phyloP scores from a whole-genome alignment of 768 basidiomycete genomes.

The Clitopilus hobsonii region DNA sequence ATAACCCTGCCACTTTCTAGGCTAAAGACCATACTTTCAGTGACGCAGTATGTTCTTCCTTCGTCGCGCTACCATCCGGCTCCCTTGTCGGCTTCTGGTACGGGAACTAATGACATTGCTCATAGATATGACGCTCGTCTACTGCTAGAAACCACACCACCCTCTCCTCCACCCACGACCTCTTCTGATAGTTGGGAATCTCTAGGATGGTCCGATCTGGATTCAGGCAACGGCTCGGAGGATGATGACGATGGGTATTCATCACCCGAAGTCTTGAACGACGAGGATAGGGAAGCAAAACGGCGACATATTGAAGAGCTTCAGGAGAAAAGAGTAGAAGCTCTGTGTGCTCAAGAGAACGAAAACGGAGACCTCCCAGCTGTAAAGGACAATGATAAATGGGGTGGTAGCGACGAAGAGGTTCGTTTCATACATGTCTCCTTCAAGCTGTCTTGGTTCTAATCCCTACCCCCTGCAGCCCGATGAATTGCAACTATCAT shows the following conservation, averaged over 20 bases:
- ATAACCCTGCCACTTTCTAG: slow-evolving; percentile 19
- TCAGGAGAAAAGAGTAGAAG: slow-evolving; percentile 63
- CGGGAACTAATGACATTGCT: slow-evolving; percentile 12
- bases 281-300: slow-evolving; percentile 65
- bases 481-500: slow-evolving; percentile 48
- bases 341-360: slow-evolving; percentile 42
- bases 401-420: slow-evolving; percentile 74
- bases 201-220: slow-evolving; percentile 79
- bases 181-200: slow-evolving; percentile 26
- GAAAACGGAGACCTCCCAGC: slow-evolving; percentile 1
- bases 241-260: slow-evolving; percentile 80
- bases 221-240: slow-evolving; percentile 53
- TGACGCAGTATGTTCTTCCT: not conserved
- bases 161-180: slow-evolving; percentile 4
- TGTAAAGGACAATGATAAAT: slow-evolving; percentile 32
- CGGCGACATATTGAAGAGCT: slow-evolving; percentile 52
- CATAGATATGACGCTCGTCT: slow-evolving; percentile 79
- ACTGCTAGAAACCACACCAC: slow-evolving; percentile 51
- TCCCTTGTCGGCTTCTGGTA: slow-evolving; percentile 13
- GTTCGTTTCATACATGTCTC: slow-evolving; percentile 22
- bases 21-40: not conserved
- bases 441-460: not conserved
- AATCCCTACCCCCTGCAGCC: slow-evolving; percentile 35
- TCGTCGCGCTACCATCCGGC: slow-evolving; percentile 17
- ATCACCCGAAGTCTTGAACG: slow-evolving; percentile 60